Base-by-base conservation (phyloP, 164 flowering plant species). In the Hamamelis virginiana region DNA sequence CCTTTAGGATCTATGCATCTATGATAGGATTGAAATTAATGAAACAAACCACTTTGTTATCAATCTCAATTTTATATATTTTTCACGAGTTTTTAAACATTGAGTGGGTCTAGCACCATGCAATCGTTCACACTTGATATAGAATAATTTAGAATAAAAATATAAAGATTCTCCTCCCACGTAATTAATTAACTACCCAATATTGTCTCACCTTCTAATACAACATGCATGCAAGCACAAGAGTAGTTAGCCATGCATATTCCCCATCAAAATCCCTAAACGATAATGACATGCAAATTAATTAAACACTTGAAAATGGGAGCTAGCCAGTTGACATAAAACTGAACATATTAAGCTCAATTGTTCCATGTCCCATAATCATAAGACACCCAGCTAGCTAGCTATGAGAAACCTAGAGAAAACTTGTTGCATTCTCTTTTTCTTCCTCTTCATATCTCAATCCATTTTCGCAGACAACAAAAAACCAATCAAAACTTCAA, bases 381-480 rank as follows among this genome's bases (percentile, higher is more conserved):
- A 46, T n/a, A n/a, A n/a, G n/a, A n/a, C n/a, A n/a, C n/a, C n/a
- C n/a, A n/a, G n/a, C n/a, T n/a, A n/a, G n/a, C n/a, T n/a, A n/a
- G 11, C 60, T 4, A 57, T 25, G 60, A 57, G 15, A 23, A 56
- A 56, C 22, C 59, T 56, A 25, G 33, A 57, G 60, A 57, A 57
- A 57, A 26, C 38, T 57, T 26, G 59, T 56, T 56, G 21, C 59
- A 56, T 57, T 27, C 13, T 64, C 26, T 41, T 63, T n/a, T 28
- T 50, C 64, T 26, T 33, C 58, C 44, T 33, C 41, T 43, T 74
- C 4, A 1, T 62, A 22, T 65, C 62, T 25, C 62, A 43, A 45
- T 33, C 50, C 18, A 41, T 38, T 13, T 44, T 38, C 5, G 19
- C 52, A 0, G 4, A 8, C 9, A 23, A 8, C 9, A 23, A 38